Evolutionary conservation across 306 rosid genomes (phyloP).

Genomic region (Trifolium pratense): DNA sequence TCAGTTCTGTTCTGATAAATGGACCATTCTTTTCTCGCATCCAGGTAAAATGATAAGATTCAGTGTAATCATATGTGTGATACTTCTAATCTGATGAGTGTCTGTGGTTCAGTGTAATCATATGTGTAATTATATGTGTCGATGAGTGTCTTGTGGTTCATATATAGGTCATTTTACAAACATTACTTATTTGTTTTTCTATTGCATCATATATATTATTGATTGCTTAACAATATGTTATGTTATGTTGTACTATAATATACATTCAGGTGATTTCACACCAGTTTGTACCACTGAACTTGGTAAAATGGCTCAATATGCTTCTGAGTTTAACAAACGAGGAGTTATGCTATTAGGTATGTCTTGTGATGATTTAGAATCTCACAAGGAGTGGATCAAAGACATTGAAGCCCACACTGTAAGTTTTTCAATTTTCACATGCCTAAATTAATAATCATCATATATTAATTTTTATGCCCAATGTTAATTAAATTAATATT

Average conservation of each 20-base stretch:
- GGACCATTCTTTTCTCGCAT: constrained; percentile 91
- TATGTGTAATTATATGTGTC: no score
- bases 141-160: no score
- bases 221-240: no score
- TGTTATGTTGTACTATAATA: no score
- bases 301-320: constrained; percentile 64
- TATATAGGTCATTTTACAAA: no score
- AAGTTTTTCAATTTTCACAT: constrained; percentile 10
- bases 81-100: no score
- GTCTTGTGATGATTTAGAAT: constrained; percentile 68
- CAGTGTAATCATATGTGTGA: no score
- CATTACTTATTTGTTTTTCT: no score
- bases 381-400: constrained; percentile 75
- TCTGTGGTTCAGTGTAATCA: no score
- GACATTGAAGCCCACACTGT: constrained; percentile 83
- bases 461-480: no score
- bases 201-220: no score
- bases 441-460: background rate
- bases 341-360: constrained; percentile 76
- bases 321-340: constrained; percentile 50
- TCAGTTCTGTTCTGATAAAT: constrained; percentile 51
- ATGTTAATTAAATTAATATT: background rate
- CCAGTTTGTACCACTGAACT: constrained; percentile 91
- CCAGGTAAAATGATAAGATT: constrained; percentile 44
- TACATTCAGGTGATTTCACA: constrained; percentile 67